Evolutionary conservation across 345 rosid genomes (phyloP), one percentile per base, ranked within the genome.

Genomic region (thale cress (Arabidopsis thaliana)): DNA sequence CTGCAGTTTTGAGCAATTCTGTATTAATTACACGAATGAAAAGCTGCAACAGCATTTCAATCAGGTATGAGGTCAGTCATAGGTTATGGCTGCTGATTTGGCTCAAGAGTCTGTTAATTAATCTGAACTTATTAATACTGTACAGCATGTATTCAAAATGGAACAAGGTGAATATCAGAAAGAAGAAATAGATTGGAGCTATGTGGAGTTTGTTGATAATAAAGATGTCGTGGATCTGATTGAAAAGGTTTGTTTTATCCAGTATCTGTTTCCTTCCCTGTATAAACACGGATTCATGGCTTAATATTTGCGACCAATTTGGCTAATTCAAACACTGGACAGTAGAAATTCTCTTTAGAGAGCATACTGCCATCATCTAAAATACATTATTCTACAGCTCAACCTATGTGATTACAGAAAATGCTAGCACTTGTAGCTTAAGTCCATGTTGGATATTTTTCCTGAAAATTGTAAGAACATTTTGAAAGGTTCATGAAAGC

Each of bases 21-120:
- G 98, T 80, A 93, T 93, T 48, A 94, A 94, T 77, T 88, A 77
- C 80, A 91, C 98, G 22, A 94, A 94, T 64, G 97, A 94, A 75
- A 94, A 89, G 87, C 80, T 94, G 79, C 98, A 94, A 72, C 98
- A 94, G 65, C 97, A 94, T 88, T 94, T 94, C 90, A 94, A 91
- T 87, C 96, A 91, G 96, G 98, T 91, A 91, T 61, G 84, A 84
- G 83, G 86, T 84, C 79, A 84, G 82, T 81, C 75, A 64, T 78
- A 74, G 81, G 78, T 78, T 56, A 76, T 60, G 60, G 46, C 52
- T 73, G 57, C 50, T 41, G 40, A 71, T 66, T 72, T 63, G 50
- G 65, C 59, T 78, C 33, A 44, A 9, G 40, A 49, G 66, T 75
- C 14, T 72, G 61, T 44, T 63, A 24, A 69, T 52, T 81, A 76